Evolutionary conservation across 2,329 filamentous ascomycete genomes (phyloP).

Genomic region (Ophiosphaerella herpotricha): DNA sequence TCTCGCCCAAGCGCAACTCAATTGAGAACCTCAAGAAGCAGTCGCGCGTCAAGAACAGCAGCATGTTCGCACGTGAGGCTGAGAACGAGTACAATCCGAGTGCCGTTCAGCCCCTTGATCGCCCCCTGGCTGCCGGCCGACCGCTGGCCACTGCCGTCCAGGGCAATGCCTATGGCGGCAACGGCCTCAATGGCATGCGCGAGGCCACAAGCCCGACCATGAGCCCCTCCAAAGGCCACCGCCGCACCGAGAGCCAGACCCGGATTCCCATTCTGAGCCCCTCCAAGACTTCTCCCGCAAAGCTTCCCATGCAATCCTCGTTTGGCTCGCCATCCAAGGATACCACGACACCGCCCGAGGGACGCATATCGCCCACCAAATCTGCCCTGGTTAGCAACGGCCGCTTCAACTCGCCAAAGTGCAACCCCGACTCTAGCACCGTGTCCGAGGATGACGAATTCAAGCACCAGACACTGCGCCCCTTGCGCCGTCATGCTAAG

Average conservation of each 20-base stretch:
- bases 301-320: slow-evolving; percentile 63
- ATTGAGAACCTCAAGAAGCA: slow-evolving; percentile 95
- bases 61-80: slow-evolving; percentile 90
- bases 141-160: slow-evolving; percentile 66
- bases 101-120: slow-evolving; percentile 75
- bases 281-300: slow-evolving; percentile 56
- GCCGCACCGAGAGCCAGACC: slow-evolving; percentile 62
- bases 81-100: slow-evolving; percentile 91
- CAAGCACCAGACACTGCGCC: slow-evolving; percentile 64
- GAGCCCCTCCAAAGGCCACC: slow-evolving; percentile 38
- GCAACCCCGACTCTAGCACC: slow-evolving; percentile 43
- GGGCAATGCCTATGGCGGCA: slow-evolving; percentile 69
- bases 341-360: slow-evolving; percentile 28
- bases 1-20: slow-evolving; percentile 79
- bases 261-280: slow-evolving; percentile 64
- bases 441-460: slow-evolving; percentile 58
- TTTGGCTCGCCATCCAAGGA: slow-evolving; percentile 33
- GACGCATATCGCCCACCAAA: slow-evolving; percentile 78
- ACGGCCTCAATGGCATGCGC: slow-evolving; percentile 56
- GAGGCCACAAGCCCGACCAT: slow-evolving; percentile 9
- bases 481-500: slow-evolving; percentile 83
- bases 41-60: slow-evolving; percentile 96
- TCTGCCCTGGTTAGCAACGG: slow-evolving; percentile 77
- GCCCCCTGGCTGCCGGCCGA: slow-evolving; percentile 71
- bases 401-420: slow-evolving; percentile 56